phyloP scores from a whole-genome alignment of 345 rosid species.

The Aethionema arabicum region DNA sequence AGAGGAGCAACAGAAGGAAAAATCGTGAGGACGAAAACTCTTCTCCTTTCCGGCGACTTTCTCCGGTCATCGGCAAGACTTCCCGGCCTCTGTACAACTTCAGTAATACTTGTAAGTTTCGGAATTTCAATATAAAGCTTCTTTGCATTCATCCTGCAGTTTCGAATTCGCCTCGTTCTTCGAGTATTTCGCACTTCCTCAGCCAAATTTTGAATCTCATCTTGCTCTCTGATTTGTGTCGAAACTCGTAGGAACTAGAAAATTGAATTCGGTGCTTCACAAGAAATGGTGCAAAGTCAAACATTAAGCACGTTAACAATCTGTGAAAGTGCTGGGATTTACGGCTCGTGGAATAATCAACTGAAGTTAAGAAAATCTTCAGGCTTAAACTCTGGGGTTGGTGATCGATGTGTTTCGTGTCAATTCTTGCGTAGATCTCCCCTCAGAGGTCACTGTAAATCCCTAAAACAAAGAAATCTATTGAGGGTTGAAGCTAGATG shows the following conservation, averaged over 20 bases:
- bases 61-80: conserved; percentile 24
- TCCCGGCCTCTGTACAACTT: neutral
- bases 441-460: conserved; percentile 33
- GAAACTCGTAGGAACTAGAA: conserved; percentile 1
- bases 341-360: conserved; percentile 46
- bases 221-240: conserved; percentile 23
- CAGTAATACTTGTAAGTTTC: conserved; percentile 9
- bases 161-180: neutral
- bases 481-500: conserved; percentile 74
- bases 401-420: conserved; percentile 40
- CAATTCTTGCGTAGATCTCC: conserved; percentile 36
- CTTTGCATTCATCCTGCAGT: neutral
- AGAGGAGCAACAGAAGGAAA: neutral
- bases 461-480: conserved; percentile 37
- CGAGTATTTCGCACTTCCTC: neutral
- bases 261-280: neutral
- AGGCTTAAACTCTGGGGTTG: conserved; percentile 27
- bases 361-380: conserved; percentile 37
- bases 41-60: conserved; percentile 28
- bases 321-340: conserved; percentile 46
- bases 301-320: conserved; percentile 50
- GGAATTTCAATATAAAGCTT: neutral
- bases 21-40: conserved; percentile 35
- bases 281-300: conserved; percentile 51
- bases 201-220: conserved; percentile 12